Evolutionary conservation across 2,329 filamentous ascomycete species (phyloP).

Genomic region (Ophiocordyceps australis): DNA sequence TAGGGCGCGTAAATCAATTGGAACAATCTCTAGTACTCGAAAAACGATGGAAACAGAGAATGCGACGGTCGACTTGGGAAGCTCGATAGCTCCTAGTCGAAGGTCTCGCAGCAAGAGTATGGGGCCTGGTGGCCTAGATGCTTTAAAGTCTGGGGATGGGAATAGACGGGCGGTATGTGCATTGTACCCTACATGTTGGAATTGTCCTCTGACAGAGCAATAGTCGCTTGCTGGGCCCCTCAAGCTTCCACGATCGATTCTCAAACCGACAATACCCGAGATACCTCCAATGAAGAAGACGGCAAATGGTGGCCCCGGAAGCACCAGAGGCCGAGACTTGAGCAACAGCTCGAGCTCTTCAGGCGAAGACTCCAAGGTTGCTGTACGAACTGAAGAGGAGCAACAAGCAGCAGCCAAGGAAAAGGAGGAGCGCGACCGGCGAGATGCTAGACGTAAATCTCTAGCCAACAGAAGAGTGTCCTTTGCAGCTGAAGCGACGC

Average conservation of each 20-base stretch:
- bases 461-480: conserved; percentile 86
- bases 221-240: conserved; percentile 38
- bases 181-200: no score
- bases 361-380: conserved; percentile 31
- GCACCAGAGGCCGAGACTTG: conserved; percentile 2
- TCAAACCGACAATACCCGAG: conserved; percentile 61
- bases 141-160: conserved; percentile 54
- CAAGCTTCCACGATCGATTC: conserved; percentile 46
- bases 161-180: conserved; percentile 60
- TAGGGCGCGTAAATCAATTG: conserved; percentile 55
- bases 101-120: conserved; percentile 86
- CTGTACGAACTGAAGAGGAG: conserved; percentile 50
- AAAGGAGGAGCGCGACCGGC: conserved; percentile 53
- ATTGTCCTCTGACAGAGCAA: conserved; percentile 4
- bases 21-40: conserved; percentile 31
- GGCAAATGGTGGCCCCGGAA: not conserved
- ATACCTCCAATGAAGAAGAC: conserved; percentile 43
- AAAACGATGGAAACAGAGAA: conserved; percentile 59
- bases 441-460: conserved; percentile 83
- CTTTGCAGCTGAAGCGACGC: conserved; percentile 89
- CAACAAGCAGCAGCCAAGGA: conserved; percentile 52
- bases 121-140: conserved; percentile 77
- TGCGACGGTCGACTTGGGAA: conserved; percentile 46
- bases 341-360: conserved; percentile 4
- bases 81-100: conserved; percentile 29